Conservation (phyloP, 2,329 filamentous ascomycete genomes). For the Aspergillus brasiliensis region DNA sequence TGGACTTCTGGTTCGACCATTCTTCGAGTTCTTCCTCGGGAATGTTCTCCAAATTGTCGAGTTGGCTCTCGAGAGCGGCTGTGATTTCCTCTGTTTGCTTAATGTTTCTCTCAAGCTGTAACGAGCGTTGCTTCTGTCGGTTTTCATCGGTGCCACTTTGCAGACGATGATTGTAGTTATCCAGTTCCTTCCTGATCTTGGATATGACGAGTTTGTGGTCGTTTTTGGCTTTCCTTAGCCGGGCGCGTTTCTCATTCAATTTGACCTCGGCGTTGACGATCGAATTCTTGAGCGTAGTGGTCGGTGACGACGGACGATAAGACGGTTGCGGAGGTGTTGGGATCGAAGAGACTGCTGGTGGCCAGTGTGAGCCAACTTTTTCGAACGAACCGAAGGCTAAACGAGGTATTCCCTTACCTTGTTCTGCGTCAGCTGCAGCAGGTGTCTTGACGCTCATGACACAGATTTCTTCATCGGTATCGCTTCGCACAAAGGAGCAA, state of each 20-base stretch:
- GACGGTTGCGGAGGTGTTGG: conserved; percentile 58
- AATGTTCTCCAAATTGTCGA: conserved; percentile 58
- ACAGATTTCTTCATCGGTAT: conserved; percentile 60
- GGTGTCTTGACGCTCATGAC: conserved; percentile 65
- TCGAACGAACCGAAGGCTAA: not conserved
- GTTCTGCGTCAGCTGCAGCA: conserved; percentile 59
- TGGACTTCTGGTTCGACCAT: conserved; percentile 55
- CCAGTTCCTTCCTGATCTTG: conserved; percentile 63
- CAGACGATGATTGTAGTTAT: conserved; percentile 59
- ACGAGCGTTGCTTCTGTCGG: conserved; percentile 61
- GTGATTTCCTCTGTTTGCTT: conserved; percentile 65
- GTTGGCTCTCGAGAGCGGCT: conserved; percentile 55
- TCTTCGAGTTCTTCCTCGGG: conserved; percentile 59
- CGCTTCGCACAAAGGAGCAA: conserved; percentile 62
- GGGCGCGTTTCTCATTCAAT: conserved; percentile 60
- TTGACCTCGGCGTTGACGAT: conserved; percentile 64
- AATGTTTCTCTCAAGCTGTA: conserved; percentile 64
- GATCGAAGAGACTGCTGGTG: conserved; percentile 38
- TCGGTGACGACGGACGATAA: conserved; percentile 64
- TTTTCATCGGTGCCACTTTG: conserved; percentile 63
- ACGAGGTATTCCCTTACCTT: conserved; percentile 45
- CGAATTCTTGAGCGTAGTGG: conserved; percentile 66
- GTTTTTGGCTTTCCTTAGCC: conserved; percentile 61
- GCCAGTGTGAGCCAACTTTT: conserved; percentile 5
- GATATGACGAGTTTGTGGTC: conserved; percentile 62